Evolutionary conservation across 2,329 filamentous ascomycete species (phyloP).

Genomic region (Ophiostoma quercus): DNA sequence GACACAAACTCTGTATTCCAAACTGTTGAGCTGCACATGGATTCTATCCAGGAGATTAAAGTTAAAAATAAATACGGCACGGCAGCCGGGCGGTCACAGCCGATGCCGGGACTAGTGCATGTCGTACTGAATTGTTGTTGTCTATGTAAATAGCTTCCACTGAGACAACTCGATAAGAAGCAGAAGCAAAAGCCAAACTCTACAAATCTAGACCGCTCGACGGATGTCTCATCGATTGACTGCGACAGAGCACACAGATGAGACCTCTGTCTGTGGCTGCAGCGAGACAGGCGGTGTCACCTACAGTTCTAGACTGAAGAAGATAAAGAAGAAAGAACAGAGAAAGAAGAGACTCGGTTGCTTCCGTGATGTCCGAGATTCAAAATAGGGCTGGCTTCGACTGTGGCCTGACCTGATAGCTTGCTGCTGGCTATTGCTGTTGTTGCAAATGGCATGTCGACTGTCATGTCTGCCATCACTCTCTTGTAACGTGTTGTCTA

Average conservation of each 20-base stretch:
- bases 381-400: too few relatives aligned
- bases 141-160: too few relatives aligned
- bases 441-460: neutral
- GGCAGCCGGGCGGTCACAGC: conserved; percentile 11
- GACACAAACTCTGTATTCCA: neutral
- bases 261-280: neutral
- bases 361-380: too few relatives aligned
- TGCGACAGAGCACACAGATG: neutral
- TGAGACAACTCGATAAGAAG: too few relatives aligned
- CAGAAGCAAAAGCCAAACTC: neutral
- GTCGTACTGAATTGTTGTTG: conserved; percentile 7
- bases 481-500: too few relatives aligned
- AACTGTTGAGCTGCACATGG: conserved; percentile 5
- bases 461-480: neutral
- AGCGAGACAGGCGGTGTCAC: neutral
- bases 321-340: neutral
- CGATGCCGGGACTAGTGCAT: conserved; percentile 13
- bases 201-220: neutral
- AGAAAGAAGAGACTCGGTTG: too few relatives aligned
- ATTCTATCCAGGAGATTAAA: too few relatives aligned
- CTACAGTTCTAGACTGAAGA: neutral
- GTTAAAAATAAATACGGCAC: neutral
- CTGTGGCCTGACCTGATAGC: neutral
- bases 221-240: neutral
- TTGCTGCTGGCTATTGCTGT: neutral